Base-by-base conservation (phyloP, 805 yeast genomes). In the Ogataea populi-albae region DNA sequence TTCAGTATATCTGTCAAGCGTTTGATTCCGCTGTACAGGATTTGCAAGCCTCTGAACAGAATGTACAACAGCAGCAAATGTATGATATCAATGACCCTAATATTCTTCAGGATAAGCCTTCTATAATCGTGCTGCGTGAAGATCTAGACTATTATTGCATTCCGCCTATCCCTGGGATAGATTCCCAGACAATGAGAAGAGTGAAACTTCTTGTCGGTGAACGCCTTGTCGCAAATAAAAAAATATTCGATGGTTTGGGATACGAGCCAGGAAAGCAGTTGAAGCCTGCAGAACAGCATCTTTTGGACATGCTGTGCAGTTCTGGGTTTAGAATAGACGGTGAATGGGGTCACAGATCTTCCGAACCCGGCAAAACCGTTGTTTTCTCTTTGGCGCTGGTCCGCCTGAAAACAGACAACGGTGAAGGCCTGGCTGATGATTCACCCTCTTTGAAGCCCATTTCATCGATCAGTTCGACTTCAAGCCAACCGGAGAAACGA, bases 141-240 rank as follows among this genome's bases (percentile, higher is more conserved):
- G 98, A 93, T 61, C 70, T 93, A 47, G 98, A 93, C 57, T 93
- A 77, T 62, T 93, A 89, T 60, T 86, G 94, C 45, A 80, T 93
- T 12, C 94, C 96, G 3, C 89, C 86, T 27, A 62, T 64, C 26
- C 60, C 71, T 2, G 81, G 83, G 2, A 62, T 79, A 24, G 59
- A 67, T 32, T 64, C 66, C 16, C 79, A 76, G 17, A 76, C 79
- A 27, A 79, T 88, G 72, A 74, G 76, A 46, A 67, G 69, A 24
- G 65, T 91, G 42, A 91, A 91, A 58, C 55, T 76, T 31, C 74
- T 75, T 41, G 93, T 87, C 8, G 95, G 95, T 45, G 68, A 79
- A 44, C 65, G 71, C 39, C 66, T 91, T 45, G 68, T 77, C 18
- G 50, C 62, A 8, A 78, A 81, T 47, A 62, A 64, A 21, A 66